These are phyloP conservation scores for Fusarium neocosmosporiellum DNA, from an alignment of 2,329 filamentous ascomycete species.

Conservation along the genomic window DNA sequence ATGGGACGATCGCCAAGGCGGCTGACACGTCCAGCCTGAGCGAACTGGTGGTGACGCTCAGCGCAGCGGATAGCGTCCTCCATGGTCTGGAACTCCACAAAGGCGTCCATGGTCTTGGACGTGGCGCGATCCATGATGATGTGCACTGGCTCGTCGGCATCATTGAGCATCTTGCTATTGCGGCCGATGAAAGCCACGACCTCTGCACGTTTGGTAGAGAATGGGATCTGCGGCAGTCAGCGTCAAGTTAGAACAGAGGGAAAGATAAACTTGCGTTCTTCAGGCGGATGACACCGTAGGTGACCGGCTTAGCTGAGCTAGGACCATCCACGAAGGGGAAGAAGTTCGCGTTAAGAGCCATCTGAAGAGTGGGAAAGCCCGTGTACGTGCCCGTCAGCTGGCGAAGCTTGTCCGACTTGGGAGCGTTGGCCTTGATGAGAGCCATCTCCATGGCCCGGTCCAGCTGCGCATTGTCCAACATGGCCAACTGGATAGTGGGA, in stretches of 20 bases:
- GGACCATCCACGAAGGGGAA: constrained; percentile 61
- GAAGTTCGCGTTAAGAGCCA: constrained; percentile 51
- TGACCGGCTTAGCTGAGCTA: constrained; percentile 43
- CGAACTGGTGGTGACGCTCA: constrained; percentile 57
- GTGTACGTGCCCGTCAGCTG: constrained; percentile 48
- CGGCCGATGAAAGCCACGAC: constrained; percentile 69
- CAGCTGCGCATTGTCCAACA: constrained; percentile 10
- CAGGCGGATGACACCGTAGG: constrained; percentile 60
- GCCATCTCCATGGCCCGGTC: constrained; percentile 7
- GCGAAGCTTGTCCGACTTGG: constrained; percentile 53
- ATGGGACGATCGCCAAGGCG: constrained; percentile 69
- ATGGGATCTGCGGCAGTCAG: constrained; percentile 63
- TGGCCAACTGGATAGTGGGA: constrained; percentile 23
- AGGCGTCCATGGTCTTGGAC: constrained; percentile 71
- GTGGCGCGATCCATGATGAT: constrained; percentile 74
- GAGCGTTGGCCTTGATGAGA: constrained; percentile 16
- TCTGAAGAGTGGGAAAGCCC: constrained; percentile 49
- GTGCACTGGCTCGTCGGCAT: constrained; percentile 67
- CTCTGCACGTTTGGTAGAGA: constrained; percentile 63
- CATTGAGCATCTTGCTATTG: constrained; percentile 65
- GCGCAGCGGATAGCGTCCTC: constrained; percentile 66
- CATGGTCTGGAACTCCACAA: constrained; percentile 66
- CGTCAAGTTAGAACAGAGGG: not conserved
- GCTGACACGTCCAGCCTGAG: constrained; percentile 53
- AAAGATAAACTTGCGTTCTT: constrained; percentile 57